A percentile compares a stretch with the other conserved stretches of the same genome.
These are phyloP conservation scores for Brassica hybrid DNA, from an alignment of 441 rosid genomes.

Conservation along the genomic window DNA sequence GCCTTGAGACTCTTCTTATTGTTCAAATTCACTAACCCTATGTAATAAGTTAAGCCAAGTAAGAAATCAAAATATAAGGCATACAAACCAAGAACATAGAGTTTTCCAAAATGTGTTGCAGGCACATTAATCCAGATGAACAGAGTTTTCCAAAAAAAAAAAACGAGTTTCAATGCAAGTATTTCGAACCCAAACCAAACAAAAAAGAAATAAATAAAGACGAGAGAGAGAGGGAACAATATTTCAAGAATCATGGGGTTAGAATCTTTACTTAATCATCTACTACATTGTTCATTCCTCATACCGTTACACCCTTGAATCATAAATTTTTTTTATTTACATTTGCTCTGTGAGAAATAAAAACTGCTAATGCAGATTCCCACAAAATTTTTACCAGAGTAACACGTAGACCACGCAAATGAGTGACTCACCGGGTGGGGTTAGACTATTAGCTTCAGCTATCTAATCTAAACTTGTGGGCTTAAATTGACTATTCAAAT, in stretches of 20 bases:
- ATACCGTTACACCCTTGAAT: not conserved
- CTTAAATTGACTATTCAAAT: not conserved
- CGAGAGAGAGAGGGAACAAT: not conserved
- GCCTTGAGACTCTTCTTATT: slow-evolving; percentile 25
- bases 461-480: not conserved
- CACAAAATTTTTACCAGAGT: not conserved
- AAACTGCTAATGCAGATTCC: slow-evolving; percentile 11
- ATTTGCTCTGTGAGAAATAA: not conserved
- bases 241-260: not conserved
- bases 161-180: slow-evolving; percentile 3
- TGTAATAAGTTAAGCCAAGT: not conserved
- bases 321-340: not conserved
- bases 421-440: no score
- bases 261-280: not conserved
- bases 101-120: slow-evolving; percentile 1
- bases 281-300: not conserved
- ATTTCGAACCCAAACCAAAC: not conserved
- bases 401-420: no score
- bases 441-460: no score
- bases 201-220: no score
- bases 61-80: not conserved
- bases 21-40: not conserved
- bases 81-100: slow-evolving; percentile 15
- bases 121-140: slow-evolving; percentile 6
- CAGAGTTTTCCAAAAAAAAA: slow-evolving; percentile 8